phyloP scores from a whole-genome alignment of 768 basidiomycete species.

The Tylopilus felleus region DNA sequence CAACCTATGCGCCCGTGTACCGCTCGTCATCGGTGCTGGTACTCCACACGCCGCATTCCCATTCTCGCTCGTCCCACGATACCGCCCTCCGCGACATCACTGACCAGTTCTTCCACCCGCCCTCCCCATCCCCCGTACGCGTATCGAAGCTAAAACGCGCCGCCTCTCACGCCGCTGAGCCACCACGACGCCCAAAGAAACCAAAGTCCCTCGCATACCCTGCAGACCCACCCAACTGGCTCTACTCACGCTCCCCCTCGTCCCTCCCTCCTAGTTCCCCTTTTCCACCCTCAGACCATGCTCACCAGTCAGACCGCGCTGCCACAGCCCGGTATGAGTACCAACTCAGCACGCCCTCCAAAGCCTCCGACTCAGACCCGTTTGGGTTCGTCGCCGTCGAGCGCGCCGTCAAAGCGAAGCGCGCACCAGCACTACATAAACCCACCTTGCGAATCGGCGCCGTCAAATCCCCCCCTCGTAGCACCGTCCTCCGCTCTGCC shows the following conservation, averaged over 20 bases:
- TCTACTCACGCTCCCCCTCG: slow-evolving; percentile 24
- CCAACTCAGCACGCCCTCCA: slow-evolving; percentile 20
- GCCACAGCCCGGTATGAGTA: slow-evolving; percentile 19
- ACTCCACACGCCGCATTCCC: slow-evolving; percentile 25
- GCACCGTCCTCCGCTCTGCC: slow-evolving; percentile 13
- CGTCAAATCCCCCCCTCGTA: slow-evolving; percentile 22
- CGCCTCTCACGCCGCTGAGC: slow-evolving; percentile 16
- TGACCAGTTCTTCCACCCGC: slow-evolving; percentile 34
- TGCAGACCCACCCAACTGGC: slow-evolving; percentile 32
- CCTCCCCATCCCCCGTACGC: slow-evolving; percentile 30
- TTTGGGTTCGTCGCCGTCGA: slow-evolving; percentile 59
- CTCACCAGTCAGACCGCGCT: neutral
- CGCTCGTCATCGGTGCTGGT: slow-evolving; percentile 13
- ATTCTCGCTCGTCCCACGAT: slow-evolving; percentile 18
- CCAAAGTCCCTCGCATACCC: slow-evolving; percentile 30
- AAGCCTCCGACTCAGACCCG: slow-evolving; percentile 42
- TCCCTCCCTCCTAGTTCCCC: slow-evolving; percentile 36
- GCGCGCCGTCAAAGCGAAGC: slow-evolving; percentile 44
- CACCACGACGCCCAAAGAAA: slow-evolving; percentile 32
- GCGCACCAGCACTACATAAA: slow-evolving; percentile 19
- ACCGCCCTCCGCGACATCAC: slow-evolving; percentile 31
- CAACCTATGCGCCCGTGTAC: neutral
- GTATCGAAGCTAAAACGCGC: slow-evolving; percentile 20
- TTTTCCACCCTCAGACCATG: slow-evolving; percentile 18
- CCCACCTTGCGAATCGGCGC: slow-evolving; percentile 7